phyloP scores from a whole-genome alignment of 192 early-diverging fungal species.

The Podila horticola region DNA sequence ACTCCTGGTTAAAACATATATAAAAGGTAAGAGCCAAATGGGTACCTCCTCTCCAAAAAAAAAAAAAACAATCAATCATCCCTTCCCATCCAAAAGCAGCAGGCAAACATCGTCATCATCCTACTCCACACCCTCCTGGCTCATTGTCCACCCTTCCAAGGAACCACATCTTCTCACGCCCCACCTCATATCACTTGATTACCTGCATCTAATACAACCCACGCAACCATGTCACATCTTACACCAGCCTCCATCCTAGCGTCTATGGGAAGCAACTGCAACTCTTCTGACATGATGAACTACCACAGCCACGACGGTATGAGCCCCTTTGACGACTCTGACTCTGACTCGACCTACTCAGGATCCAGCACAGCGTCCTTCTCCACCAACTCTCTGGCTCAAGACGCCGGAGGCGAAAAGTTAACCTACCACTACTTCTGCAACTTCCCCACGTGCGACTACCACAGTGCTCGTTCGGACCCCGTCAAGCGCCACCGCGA shows the following conservation, averaged over 20 bases:
- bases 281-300: slow-evolving; percentile 22
- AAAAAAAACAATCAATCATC: too few relatives aligned
- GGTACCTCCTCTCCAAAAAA: neutral
- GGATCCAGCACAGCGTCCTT: slow-evolving; percentile 40
- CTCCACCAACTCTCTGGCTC: slow-evolving; percentile 7
- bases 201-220: neutral
- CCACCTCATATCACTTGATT: neutral
- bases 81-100: too few relatives aligned
- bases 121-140: too few relatives aligned
- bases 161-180: neutral
- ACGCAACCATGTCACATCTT: slow-evolving; percentile 28
- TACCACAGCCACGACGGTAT: slow-evolving; percentile 33
- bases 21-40: neutral
- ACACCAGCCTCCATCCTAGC: slow-evolving; percentile 50
- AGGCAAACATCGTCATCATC: too few relatives aligned
- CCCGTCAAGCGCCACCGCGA: slow-evolving; percentile 50
- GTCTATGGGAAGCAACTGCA: slow-evolving; percentile 23
- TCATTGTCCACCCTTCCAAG: neutral
- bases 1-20: neutral
- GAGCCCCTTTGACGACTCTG: slow-evolving; percentile 38
- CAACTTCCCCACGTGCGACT: slow-evolving; percentile 49
- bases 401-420: neutral
- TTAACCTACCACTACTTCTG: slow-evolving; percentile 49
- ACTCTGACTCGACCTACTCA: slow-evolving; percentile 42
- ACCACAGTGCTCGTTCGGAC: slow-evolving; percentile 45